phyloP scores from a whole-genome alignment of 148 eudicot species.

The Vaccinium vitisidaea region DNA sequence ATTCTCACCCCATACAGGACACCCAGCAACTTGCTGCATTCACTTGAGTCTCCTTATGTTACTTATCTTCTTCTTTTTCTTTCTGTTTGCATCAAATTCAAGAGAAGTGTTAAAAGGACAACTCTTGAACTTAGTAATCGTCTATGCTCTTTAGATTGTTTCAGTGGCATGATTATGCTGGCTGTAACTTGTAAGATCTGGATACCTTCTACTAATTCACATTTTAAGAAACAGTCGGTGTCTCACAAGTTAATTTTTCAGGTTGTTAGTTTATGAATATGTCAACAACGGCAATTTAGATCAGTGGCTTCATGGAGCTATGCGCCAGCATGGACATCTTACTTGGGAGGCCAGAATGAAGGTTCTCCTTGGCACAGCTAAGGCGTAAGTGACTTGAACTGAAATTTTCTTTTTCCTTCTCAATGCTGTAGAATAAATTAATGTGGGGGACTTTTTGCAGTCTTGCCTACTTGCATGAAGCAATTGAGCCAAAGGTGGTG shows the following conservation, averaged over 20 bases:
- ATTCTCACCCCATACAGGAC: not conserved
- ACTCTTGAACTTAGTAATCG: not conserved
- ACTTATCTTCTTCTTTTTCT: too few species aligned
- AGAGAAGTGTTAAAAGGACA: too few species aligned
- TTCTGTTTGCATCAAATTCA: too few species aligned
- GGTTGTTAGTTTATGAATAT: slow-evolving; percentile 71
- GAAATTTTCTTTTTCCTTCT: not conserved
- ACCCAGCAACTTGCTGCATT: not conserved
- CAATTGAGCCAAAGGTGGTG: slow-evolving; percentile 81
- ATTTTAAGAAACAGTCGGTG: not conserved
- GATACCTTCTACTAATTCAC: not conserved
- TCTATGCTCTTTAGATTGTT: slow-evolving; percentile 11
- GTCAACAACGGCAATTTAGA: slow-evolving; percentile 78
- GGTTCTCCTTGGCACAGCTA: slow-evolving; percentile 67
- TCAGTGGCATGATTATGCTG: not conserved
- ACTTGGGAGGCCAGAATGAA: slow-evolving; percentile 81
- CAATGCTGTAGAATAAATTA: slow-evolving; percentile 2
- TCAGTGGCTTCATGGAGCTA: slow-evolving; percentile 84
- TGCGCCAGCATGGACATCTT: slow-evolving; percentile 65
- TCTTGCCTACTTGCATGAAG: slow-evolving; percentile 73
- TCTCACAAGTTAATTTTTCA: slow-evolving; percentile 26
- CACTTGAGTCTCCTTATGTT: not conserved
- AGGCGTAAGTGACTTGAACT: slow-evolving; percentile 54
- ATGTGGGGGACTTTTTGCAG: slow-evolving; percentile 34
- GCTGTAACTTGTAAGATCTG: not conserved